These are phyloP conservation scores for Geranomyces michiganensis DNA, from an alignment of 192 early-diverging fungal genomes.

Conservation along the genomic window DNA sequence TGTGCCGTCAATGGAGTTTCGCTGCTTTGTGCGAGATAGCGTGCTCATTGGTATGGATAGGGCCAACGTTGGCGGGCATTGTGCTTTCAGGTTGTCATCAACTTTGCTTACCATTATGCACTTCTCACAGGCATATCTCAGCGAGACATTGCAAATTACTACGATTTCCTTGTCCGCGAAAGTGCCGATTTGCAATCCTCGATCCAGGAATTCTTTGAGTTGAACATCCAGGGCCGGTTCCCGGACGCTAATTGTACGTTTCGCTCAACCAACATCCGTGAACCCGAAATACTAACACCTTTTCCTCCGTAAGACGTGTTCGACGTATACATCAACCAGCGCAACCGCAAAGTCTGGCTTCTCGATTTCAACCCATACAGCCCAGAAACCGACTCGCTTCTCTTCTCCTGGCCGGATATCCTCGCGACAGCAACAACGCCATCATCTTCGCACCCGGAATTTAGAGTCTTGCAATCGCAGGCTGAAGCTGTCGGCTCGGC, in stretches of 20 bases:
- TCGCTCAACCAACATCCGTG: no score
- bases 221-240: conserved; percentile 66
- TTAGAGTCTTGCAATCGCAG: conserved; percentile 43
- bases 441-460: background rate
- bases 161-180: conserved; percentile 72
- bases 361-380: conserved; percentile 94
- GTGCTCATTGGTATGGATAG: conserved; percentile 67
- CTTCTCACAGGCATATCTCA: conserved; percentile 72
- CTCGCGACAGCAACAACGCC: conserved; percentile 21
- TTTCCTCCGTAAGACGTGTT: conserved; percentile 70
- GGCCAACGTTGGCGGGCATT: background rate
- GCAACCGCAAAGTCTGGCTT: conserved; percentile 66
- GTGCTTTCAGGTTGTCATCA: background rate
- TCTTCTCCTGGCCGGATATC: conserved; percentile 85
- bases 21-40: conserved; percentile 84
- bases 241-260: conserved; percentile 67
- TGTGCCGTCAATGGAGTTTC: conserved; percentile 90
- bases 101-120: no score
- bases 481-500: conserved; percentile 47
- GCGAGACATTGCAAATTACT: conserved; percentile 78
- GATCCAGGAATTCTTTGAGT: conserved; percentile 64
- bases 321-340: conserved; percentile 82
- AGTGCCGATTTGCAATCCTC: conserved; percentile 48
- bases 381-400: conserved; percentile 74
- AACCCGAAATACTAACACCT: background rate